Evolutionary conservation across 2,329 filamentous ascomycete genomes (phyloP).

Genomic region (Trichoderma guizhouense): DNA sequence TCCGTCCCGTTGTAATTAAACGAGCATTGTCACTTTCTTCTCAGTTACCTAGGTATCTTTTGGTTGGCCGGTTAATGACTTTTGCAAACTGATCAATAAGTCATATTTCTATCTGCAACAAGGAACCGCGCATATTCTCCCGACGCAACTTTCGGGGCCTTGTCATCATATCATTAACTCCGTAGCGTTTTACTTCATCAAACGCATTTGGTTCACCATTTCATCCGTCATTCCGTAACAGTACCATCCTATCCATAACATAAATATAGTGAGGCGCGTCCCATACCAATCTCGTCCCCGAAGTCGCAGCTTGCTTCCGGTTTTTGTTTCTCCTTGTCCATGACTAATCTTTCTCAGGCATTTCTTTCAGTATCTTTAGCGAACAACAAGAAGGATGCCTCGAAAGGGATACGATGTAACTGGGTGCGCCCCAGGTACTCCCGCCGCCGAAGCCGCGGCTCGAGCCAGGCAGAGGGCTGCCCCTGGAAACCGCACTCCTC

Average conservation of each 20-base stretch:
- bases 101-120: not conserved
- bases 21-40: not conserved
- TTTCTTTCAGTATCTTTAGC: not conserved
- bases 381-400: not conserved
- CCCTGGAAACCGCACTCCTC: conserved; percentile 6
- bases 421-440: not conserved
- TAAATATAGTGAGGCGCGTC: not conserved
- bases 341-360: not conserved
- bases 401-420: conserved; percentile 13
- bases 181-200: not conserved
- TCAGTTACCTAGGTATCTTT: not conserved
- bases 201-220: not conserved
- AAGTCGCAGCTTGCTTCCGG: not conserved
- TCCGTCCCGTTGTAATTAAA: not conserved
- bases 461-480: conserved; percentile 3
- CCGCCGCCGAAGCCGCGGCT: conserved; percentile 9
- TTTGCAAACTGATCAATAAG: conserved; percentile 3
- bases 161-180: not conserved
- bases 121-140: not conserved
- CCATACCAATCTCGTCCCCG: not conserved
- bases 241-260: not conserved
- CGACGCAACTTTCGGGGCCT: not conserved
- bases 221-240: not conserved
- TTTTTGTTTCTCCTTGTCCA: not conserved
- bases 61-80: not conserved